These are phyloP conservation scores for Sarocladium oryzae DNA, from an alignment of 2,329 filamentous ascomycete genomes.

Conservation along the genomic window DNA sequence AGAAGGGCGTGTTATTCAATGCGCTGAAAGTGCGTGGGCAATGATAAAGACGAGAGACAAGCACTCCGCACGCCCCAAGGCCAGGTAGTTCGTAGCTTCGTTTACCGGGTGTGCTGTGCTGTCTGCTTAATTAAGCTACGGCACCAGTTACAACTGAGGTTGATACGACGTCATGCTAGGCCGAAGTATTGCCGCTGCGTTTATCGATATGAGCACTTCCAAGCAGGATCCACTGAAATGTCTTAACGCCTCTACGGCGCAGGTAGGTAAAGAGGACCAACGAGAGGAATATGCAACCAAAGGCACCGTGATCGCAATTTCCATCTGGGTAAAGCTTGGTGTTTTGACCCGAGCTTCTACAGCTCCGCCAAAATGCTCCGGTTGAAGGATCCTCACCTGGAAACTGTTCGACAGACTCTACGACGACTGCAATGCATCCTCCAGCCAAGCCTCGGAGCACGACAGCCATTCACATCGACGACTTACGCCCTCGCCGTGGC, in stretches of 20 bases:
- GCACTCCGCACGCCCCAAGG: too few relatives aligned
- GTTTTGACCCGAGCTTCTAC: neutral
- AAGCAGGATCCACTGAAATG: neutral
- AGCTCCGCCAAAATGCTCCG: neutral
- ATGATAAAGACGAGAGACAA: too few relatives aligned
- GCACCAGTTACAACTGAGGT: too few relatives aligned
- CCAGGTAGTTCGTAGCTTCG: too few relatives aligned
- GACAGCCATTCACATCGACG: neutral
- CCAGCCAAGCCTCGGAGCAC: too few relatives aligned
- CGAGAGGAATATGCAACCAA: too few relatives aligned
- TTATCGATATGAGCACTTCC: neutral
- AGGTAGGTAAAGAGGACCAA: too few relatives aligned
- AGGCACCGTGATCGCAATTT: too few relatives aligned
- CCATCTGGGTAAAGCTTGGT: neutral
- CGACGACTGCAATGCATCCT: neutral
- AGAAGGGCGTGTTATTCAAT: too few relatives aligned
- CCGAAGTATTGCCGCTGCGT: neutral
- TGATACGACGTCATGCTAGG: neutral
- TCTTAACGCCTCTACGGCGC: too few relatives aligned
- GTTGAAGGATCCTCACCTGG: neutral
- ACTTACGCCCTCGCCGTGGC: neutral
- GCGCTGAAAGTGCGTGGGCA: too few relatives aligned
- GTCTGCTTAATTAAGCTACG: neutral
- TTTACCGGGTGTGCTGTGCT: neutral
- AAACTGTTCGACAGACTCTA: neutral